These are phyloP conservation scores for Nemania sp. DNA, from an alignment of 2,329 filamentous ascomycete genomes.

Conservation along the genomic window DNA sequence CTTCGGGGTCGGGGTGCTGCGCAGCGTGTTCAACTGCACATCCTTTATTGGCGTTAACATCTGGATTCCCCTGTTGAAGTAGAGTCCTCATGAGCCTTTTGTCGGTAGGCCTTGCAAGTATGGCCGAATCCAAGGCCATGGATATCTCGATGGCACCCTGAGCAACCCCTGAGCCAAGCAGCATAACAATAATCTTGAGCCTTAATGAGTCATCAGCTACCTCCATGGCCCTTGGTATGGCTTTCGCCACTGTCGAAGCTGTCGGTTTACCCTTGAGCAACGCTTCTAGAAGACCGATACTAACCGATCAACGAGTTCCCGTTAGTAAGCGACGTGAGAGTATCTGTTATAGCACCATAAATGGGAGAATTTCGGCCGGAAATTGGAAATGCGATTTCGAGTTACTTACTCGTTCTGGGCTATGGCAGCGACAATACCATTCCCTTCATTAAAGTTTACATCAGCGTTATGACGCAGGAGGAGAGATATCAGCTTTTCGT, in stretches of 20 bases:
- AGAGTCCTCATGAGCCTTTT: slow-evolving; percentile 54
- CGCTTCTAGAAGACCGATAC: slow-evolving; percentile 47
- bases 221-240: slow-evolving; percentile 54
- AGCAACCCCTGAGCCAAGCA: slow-evolving; percentile 52
- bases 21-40: slow-evolving; percentile 45
- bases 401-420: slow-evolving; percentile 48
- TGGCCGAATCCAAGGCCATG: slow-evolving; percentile 47
- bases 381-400: not conserved
- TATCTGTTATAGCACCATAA: not conserved
- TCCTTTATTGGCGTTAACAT: slow-evolving; percentile 56
- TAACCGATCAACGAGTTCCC: not conserved
- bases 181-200: slow-evolving; percentile 51
- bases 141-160: slow-evolving; percentile 50
- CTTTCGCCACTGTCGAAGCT: slow-evolving; percentile 52
- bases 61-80: slow-evolving; percentile 55
- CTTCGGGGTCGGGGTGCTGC: slow-evolving; percentile 52
- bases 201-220: slow-evolving; percentile 49
- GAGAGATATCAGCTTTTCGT: slow-evolving; percentile 57
- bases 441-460: slow-evolving; percentile 57
- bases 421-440: slow-evolving; percentile 55
- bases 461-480: slow-evolving; percentile 58
- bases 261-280: slow-evolving; percentile 53
- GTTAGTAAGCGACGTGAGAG: not conserved
- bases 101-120: slow-evolving; percentile 54
- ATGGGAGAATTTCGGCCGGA: too few relatives aligned